phyloP scores from a whole-genome alignment of 352 stramenopile species.

The Phytopythium ostracodes region DNA sequence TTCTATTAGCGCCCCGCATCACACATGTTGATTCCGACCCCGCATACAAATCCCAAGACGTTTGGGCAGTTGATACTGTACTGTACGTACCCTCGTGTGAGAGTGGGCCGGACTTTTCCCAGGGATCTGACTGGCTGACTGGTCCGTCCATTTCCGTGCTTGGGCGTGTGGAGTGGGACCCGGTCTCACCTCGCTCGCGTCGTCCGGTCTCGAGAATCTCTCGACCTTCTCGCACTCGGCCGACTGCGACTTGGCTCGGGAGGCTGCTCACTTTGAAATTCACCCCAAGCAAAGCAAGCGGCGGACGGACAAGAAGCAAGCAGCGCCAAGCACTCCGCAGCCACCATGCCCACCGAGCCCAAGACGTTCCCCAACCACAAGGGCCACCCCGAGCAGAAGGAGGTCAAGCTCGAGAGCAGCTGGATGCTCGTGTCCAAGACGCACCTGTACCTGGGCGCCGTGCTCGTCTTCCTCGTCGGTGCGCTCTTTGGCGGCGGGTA shows the following conservation, averaged over 20 bases:
- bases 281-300: conserved; percentile 26
- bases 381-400: conserved; percentile 30
- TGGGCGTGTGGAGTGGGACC: neutral
- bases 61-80: neutral
- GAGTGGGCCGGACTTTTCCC: conserved; percentile 11
- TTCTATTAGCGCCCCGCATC: neutral
- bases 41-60: neutral
- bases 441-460: conserved; percentile 67
- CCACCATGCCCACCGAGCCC: conserved; percentile 15
- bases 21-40: neutral
- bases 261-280: conserved; percentile 23
- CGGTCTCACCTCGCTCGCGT: too few relatives aligned
- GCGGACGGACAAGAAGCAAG: conserved; percentile 7
- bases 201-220: conserved; percentile 1
- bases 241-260: neutral
- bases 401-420: conserved; percentile 43
- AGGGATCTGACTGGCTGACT: neutral
- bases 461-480: conserved; percentile 62
- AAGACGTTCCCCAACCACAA: conserved; percentile 38
- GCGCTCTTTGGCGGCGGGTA: conserved; percentile 66
- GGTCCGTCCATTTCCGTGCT: neutral
- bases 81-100: neutral
- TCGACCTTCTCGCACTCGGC: neutral
- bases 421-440: conserved; percentile 69
- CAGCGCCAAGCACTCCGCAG: conserved; percentile 2